Base-by-base conservation (phyloP, 495 filamentous ascomycete genomes). In the Neurospora intermedia region DNA sequence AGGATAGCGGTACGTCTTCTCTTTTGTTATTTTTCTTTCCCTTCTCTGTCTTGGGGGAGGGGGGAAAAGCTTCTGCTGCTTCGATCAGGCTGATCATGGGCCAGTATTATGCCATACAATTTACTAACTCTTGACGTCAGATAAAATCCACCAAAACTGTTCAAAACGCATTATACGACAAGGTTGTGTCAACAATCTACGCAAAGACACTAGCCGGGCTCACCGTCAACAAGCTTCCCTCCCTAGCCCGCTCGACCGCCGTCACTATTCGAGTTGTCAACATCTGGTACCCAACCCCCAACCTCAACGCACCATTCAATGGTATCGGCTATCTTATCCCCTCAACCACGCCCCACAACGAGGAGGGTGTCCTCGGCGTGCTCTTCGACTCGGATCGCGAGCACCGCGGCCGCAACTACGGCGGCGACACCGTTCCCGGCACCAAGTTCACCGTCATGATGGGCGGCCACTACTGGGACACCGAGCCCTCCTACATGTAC, bases 401-500 rank as follows among this genome's bases (percentile, higher is more conserved):
- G 27, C 23, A 46, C 73, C 70, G 85, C 46, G 70, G 59, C 48
- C 39, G 73, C 76, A 72, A 75, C 59, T 73, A 81, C n/a, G 77
- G 78, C 69, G 85, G 82, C 16, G 86, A 88, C 76, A 88, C 90
- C 66, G 80, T 83, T 35, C 79, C 81, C 0, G 93, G 93, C 41
- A 97, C 93, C 18, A 97, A 97, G 78, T 80, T 99, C 41, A 98
- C 95, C 16, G 92, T 98, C 70, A 97, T 99, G 92, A 81, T 98
- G 31, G 96, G 96, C 70, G 96, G 96, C 7, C 95, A 98, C 82
- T 94, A 91, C 84, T 98, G 94, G 95, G 88, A 93, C 75, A 85
- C 80, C 54, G 79, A 82, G 16, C 66, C 77, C 0, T 82, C 86
- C 35, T 83, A 84, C 46, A 84, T 85, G 59, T 92, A 92, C 0